Evolutionary conservation across 2,329 filamentous ascomycete species (phyloP).

Genomic region (Trichoderma koningii): DNA sequence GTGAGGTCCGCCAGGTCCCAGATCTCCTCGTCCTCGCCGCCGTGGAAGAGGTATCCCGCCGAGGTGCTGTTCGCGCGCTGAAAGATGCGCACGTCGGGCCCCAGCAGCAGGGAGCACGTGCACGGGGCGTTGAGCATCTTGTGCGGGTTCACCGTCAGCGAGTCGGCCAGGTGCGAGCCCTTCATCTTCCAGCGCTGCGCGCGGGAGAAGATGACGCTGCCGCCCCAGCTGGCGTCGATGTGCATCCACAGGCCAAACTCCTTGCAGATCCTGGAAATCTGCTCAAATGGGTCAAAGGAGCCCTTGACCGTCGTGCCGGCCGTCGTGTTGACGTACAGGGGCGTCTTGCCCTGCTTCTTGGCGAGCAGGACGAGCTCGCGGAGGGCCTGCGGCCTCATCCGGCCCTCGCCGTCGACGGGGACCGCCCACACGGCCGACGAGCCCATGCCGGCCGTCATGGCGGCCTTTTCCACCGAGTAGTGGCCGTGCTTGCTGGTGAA

Average conservation of each 20-base stretch:
- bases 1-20: conserved; percentile 93
- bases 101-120: conserved; percentile 87
- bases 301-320: conserved; percentile 93
- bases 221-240: conserved; percentile 90
- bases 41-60: conserved; percentile 84
- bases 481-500: conserved; percentile 91
- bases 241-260: conserved; percentile 83
- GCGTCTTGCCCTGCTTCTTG: conserved; percentile 69
- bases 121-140: conserved; percentile 95
- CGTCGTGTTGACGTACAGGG: conserved; percentile 93
- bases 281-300: conserved; percentile 78
- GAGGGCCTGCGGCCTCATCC: conserved; percentile 69
- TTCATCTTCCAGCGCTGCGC: conserved; percentile 63
- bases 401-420: conserved; percentile 69
- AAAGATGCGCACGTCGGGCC: conserved; percentile 73
- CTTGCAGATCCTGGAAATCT: conserved; percentile 70
- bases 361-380: conserved; percentile 63
- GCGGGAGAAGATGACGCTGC: conserved; percentile 75
- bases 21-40: conserved; percentile 57
- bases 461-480: conserved; percentile 93
- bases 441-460: conserved; percentile 86
- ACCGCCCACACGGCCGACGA: conserved; percentile 71
- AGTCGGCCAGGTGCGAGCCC: conserved; percentile 75
- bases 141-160: conserved; percentile 87
- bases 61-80: conserved; percentile 82